A percentile compares a stretch with the other conserved stretches of the same genome.
These are phyloP conservation scores for Schizosaccharomyces cryophilus DNA, from an alignment of 805 yeast genomes.

Conservation along the genomic window DNA sequence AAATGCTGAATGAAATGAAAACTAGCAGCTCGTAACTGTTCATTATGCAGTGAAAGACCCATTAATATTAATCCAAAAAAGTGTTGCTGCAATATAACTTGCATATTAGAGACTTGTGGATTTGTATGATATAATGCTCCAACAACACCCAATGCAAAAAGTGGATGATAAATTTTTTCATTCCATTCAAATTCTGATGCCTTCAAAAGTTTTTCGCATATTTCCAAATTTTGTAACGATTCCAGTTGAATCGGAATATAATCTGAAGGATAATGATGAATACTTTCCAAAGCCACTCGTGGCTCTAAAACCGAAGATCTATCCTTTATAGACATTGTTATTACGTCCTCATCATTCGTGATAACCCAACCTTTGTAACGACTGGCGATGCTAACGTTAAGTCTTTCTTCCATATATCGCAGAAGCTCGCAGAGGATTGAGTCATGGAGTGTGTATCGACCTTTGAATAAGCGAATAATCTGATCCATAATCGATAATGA, in stretches of 20 bases:
- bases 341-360: neutral
- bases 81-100: slow-evolving; percentile 30
- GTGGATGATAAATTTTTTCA: slow-evolving; percentile 6
- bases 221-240: slow-evolving; percentile 19
- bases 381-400: neutral
- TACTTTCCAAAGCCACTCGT: neutral
- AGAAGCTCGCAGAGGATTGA: slow-evolving; percentile 32
- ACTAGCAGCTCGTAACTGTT: slow-evolving; percentile 15
- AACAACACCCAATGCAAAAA: slow-evolving; percentile 5
- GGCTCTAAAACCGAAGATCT: neutral
- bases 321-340: neutral
- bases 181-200: neutral
- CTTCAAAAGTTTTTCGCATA: neutral
- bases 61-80: slow-evolving; percentile 27
- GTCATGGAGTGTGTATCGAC: slow-evolving; percentile 3
- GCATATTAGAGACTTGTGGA: slow-evolving; percentile 21
- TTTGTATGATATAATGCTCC: slow-evolving; percentile 3
- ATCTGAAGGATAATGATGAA: slow-evolving; percentile 19
- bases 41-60: neutral
- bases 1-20: slow-evolving; percentile 12
- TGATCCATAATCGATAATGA: neutral
- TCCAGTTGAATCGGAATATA: slow-evolving; percentile 38
- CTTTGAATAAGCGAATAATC: neutral
- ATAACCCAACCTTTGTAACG: neutral
- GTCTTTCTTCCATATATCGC: slow-evolving; percentile 25